A percentile compares a stretch with the other conserved stretches of the same genome.
phyloP scores from a whole-genome alignment of 2,329 filamentous ascomycete genomes.

The Colletotrichum liaoningense region DNA sequence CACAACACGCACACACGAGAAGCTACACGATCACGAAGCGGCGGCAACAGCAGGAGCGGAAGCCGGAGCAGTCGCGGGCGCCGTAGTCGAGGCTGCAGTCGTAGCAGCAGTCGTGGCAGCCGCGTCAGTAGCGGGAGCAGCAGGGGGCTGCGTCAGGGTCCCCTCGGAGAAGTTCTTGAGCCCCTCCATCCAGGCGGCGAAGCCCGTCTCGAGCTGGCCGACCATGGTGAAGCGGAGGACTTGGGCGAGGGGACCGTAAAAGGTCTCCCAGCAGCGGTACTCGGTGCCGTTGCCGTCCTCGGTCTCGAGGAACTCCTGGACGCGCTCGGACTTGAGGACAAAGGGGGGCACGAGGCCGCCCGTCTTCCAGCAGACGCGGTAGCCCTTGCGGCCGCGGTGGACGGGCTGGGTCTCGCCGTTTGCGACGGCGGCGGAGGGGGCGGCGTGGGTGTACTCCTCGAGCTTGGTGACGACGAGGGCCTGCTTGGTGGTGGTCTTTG shows the following conservation, averaged over 20 bases:
- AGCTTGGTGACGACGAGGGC: conserved; percentile 45
- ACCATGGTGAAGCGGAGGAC: conserved; percentile 48
- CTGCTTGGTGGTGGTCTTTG: conserved; percentile 34
- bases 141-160: not conserved
- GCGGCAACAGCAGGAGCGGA: conserved; percentile 17
- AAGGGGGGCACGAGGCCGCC: conserved; percentile 43
- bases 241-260: conserved; percentile 51
- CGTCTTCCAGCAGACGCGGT: conserved; percentile 53
- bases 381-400: conserved; percentile 45
- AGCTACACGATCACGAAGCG: conserved; percentile 8
- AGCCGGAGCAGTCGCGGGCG: conserved; percentile 2
- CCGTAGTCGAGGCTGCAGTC: not conserved
- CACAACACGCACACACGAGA: not conserved
- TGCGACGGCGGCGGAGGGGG: not conserved
- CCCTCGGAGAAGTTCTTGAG: conserved; percentile 48
- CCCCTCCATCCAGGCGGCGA: conserved; percentile 52
- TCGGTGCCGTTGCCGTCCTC: conserved; percentile 45
- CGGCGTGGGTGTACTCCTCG: conserved; percentile 43
- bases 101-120: not conserved
- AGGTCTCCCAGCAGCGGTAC: conserved; percentile 59
- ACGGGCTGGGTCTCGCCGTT: conserved; percentile 26
- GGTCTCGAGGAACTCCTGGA: conserved; percentile 54
- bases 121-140: not conserved
- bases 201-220: conserved; percentile 45
- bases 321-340: conserved; percentile 51